Conservation (phyloP, 2,329 filamentous ascomycete genomes). For the Phaeoacremonium minimum region DNA sequence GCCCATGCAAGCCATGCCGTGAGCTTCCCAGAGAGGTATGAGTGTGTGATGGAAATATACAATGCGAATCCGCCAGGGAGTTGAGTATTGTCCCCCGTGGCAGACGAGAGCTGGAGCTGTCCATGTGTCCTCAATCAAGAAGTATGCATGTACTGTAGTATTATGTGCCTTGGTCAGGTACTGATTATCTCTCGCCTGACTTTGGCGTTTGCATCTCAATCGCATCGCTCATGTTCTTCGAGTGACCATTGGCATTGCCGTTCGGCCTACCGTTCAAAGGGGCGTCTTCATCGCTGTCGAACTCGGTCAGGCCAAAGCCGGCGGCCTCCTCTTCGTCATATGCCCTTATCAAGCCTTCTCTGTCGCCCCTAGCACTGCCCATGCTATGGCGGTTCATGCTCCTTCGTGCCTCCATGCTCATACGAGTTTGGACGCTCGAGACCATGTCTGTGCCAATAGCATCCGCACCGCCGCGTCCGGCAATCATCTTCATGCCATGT, state of each 20-base stretch:
- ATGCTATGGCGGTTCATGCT: constrained; percentile 65
- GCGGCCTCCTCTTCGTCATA: constrained; percentile 81
- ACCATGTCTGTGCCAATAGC: constrained; percentile 89
- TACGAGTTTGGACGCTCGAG: constrained; percentile 81
- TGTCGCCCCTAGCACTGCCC: constrained; percentile 62
- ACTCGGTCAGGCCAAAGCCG: constrained; percentile 72
- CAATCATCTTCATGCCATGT: constrained; percentile 65
- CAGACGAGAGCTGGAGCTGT: no score
- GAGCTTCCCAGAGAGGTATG: no score
- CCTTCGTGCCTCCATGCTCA: constrained; percentile 87
- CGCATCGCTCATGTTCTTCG: constrained; percentile 23
- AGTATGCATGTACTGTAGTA: no score
- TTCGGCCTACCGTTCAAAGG: constrained; percentile 33
- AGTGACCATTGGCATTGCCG: constrained; percentile 34
- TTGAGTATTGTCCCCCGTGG: no score
- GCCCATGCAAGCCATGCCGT: no score
- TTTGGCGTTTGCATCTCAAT: constrained; percentile 50
- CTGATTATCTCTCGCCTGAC: constrained; percentile 28
- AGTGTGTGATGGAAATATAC: no score
- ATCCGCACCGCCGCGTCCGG: constrained; percentile 61
- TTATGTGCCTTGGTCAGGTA: no score
- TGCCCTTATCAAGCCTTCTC: constrained; percentile 78
- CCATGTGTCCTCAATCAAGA: no score
- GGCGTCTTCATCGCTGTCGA: constrained; percentile 68
- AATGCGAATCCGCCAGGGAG: no score